Evolutionary conservation across 495 filamentous ascomycete species (phyloP).

Genomic region (Penicillium longicatenatum): DNA sequence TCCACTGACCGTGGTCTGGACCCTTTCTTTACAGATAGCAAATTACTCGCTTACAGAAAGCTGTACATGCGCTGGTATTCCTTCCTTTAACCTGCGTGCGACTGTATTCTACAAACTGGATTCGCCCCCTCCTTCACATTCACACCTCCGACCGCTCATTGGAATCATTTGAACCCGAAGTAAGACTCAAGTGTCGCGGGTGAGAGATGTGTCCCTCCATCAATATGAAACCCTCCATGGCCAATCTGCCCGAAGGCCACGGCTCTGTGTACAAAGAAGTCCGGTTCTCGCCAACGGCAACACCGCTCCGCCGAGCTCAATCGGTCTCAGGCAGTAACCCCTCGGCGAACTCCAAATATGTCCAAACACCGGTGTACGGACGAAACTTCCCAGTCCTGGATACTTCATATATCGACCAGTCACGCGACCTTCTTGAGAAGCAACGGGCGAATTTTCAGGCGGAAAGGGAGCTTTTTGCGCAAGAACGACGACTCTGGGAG

Average conservation of each 20-base stretch:
- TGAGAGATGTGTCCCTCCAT: background rate
- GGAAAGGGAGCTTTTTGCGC: conserved; percentile 41
- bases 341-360: conserved; percentile 26
- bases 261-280: conserved; percentile 51
- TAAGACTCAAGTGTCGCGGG: background rate
- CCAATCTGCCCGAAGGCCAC: conserved; percentile 38
- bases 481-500: conserved; percentile 46
- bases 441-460: conserved; percentile 41
- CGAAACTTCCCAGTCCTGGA: conserved; percentile 22
- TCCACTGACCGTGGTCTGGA: conserved; percentile 8
- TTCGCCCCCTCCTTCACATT: background rate
- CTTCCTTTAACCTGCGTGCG: background rate
- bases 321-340: conserved; percentile 40
- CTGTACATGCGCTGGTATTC: conserved; percentile 5
- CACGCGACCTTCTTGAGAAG: conserved; percentile 43
- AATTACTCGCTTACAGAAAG: background rate
- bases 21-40: background rate
- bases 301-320: conserved; percentile 42
- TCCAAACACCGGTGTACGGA: conserved; percentile 11
- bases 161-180: background rate
- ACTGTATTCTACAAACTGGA: background rate
- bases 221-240: conserved; percentile 35
- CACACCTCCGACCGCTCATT: background rate
- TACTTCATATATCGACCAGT: conserved; percentile 42
- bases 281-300: conserved; percentile 47